Percentiles rank a stretch among this genome's conserved stretches.
Evolutionary conservation across 1,284 basidiomycete genomes (phyloP).

Genomic region (Leccinum subspadiceum): DNA sequence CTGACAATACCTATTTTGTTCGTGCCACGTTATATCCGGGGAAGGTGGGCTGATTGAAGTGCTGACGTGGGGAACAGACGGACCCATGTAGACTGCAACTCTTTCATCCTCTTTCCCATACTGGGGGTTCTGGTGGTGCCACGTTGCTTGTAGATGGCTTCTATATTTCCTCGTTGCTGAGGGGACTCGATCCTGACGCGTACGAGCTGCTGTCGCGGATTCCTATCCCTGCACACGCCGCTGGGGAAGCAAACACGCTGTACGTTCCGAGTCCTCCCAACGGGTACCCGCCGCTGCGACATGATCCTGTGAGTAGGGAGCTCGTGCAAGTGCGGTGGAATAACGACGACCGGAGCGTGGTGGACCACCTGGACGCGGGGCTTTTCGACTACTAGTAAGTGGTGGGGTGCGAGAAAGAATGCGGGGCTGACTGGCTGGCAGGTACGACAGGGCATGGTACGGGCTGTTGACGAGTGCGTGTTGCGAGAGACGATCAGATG

Average conservation of each 20-base stretch:
- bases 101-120: conserved; percentile 92
- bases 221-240: conserved; percentile 82
- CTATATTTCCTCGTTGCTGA: conserved; percentile 81
- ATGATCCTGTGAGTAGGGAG: conserved; percentile 60
- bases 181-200: conserved; percentile 68
- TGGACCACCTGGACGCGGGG: conserved; percentile 57
- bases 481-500: too few species aligned
- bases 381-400: conserved; percentile 71
- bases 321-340: conserved; percentile 90
- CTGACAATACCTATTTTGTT: conserved; percentile 94
- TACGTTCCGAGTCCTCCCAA: conserved; percentile 57
- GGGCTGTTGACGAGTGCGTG: conserved; percentile 63
- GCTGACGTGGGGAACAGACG: conserved; percentile 49
- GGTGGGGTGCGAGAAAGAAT: neutral
- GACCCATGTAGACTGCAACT: conserved; percentile 93
- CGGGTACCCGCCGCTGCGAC: conserved; percentile 71
- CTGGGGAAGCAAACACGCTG: conserved; percentile 69
- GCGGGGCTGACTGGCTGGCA: conserved; percentile 29
- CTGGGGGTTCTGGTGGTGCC: conserved; percentile 78
- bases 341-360: conserved; percentile 88
- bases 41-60: neutral
- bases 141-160: conserved; percentile 95
- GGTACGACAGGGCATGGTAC: conserved; percentile 83
- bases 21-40: conserved; percentile 22
- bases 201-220: conserved; percentile 73